Conservation (phyloP, 2,329 filamentous ascomycete genomes). For the Pseudomassariella vexata region DNA sequence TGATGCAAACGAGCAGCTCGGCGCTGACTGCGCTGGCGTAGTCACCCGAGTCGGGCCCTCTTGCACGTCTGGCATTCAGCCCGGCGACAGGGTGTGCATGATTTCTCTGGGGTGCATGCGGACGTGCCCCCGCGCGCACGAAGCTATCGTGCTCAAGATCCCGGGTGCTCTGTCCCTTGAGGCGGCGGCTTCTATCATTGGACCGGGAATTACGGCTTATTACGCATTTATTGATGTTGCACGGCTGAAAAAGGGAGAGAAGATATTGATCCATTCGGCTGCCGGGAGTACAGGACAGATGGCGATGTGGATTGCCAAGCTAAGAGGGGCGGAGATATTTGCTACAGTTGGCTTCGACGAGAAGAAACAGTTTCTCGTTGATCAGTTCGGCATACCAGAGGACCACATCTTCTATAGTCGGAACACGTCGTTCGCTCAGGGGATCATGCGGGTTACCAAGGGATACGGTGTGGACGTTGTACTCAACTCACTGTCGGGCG, state of each 20-base stretch:
- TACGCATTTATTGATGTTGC: conserved; percentile 15
- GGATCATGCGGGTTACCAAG: conserved; percentile 12
- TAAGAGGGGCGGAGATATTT: conserved; percentile 15
- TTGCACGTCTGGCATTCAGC: conserved; percentile 8
- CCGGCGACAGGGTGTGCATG: conserved; percentile 11
- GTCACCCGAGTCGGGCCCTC: conserved; percentile 1
- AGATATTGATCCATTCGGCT: conserved; percentile 12
- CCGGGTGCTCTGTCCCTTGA: background rate
- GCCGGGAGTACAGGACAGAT: conserved; percentile 8
- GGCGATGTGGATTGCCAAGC: conserved; percentile 5
- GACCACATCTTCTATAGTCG: conserved; percentile 19
- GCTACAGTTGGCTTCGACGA: conserved; percentile 17
- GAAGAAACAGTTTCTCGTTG: conserved; percentile 17
- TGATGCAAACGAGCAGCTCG: background rate
- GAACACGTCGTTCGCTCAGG: conserved; percentile 14
- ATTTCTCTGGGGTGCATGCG: conserved; percentile 13
- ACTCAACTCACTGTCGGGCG: conserved; percentile 16
- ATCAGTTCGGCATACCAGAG: conserved; percentile 15
- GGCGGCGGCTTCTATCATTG: background rate
- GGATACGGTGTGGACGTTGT: conserved; percentile 18
- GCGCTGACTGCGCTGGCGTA: conserved; percentile 2
- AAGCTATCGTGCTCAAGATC: background rate
- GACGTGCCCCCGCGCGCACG: conserved; percentile 11
- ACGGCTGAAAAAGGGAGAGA: conserved; percentile 10
- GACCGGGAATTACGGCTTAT: conserved; percentile 13